Conservation (phyloP, 495 filamentous ascomycete species). For the Talaromyces thailandensis region DNA sequence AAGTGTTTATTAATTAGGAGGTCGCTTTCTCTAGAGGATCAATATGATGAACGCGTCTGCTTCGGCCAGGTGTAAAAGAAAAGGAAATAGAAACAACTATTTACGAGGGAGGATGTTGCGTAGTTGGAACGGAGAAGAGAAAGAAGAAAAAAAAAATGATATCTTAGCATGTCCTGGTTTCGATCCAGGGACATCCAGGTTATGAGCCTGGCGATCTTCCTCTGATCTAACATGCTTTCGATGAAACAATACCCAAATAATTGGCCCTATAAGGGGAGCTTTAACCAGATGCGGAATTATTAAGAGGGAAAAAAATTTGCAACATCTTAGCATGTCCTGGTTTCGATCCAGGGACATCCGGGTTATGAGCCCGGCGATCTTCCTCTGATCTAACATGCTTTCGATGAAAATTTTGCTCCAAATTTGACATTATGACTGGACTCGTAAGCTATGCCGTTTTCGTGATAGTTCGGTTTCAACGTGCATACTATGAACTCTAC, state of each 20-base stretch:
- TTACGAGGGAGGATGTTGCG: not conserved
- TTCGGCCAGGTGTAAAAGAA: not conserved
- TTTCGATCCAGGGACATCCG: not conserved
- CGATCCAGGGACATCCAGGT: not conserved
- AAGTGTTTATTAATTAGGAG: too few species aligned
- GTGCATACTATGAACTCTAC: too few species aligned
- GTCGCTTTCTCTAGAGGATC: not conserved
- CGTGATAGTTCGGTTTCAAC: not conserved
- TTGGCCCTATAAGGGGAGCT: not conserved
- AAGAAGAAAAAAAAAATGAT: not conserved
- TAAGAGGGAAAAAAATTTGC: not conserved
- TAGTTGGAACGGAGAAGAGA: not conserved
- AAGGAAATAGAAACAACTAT: not conserved
- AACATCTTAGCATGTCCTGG: not conserved
- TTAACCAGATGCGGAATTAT: not conserved
- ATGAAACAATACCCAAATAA: not conserved
- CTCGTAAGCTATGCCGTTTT: not conserved
- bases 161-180: not conserved
- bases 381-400: not conserved
- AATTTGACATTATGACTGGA: not conserved
- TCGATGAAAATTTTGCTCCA: not conserved
- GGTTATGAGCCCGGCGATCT: not conserved
- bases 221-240: not conserved
- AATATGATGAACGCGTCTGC: not conserved
- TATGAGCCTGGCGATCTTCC: not conserved